Evolutionary conservation across 2,329 filamentous ascomycete species (phyloP), one percentile per base, ranked within the genome.

Genomic region (Alternaria viburni): DNA sequence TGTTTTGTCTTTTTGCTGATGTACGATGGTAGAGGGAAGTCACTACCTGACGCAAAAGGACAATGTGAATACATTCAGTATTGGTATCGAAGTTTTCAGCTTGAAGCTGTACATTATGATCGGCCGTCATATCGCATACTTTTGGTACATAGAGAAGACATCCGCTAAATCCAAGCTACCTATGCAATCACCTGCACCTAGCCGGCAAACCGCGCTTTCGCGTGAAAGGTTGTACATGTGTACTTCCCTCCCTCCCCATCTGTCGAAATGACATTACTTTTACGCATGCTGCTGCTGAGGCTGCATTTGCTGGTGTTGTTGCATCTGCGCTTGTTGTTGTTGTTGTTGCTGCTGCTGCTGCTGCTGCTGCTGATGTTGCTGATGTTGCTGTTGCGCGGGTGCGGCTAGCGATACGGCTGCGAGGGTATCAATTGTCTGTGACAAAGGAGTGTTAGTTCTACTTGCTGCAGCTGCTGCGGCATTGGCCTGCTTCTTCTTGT

Each of bases 401-500:
- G 28, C 58, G 3, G 15, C 43, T 23, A 67, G 57, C 11, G 64
- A 51, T 17, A 67, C 54, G 3, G 59, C 57, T 10, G 62, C 58
- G 12, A 63, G 11, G 6, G 36, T 59, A 17, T 65, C 58, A 23
- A 56, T 59, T 21, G 58, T 55, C 32, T 58, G 45, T 17, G 51
- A 54, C 23, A 65, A 26, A 17, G 54, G 46, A n/a, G 44, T 51
- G 11, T 62, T 52, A 36, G 56, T 44, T 28, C 26, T 59, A n/a
- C 30, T 59, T 23, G 43, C 49, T 44, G 45, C 54, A n/a, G 52
- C 46, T 6, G 30, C 58, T 0, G 51, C 61, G 10, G 46, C 54
- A 7, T 63, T 63, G 13, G 54, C 43, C 30, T 56, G 46, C 32
- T 59, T 36, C 44, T 59, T 67, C 47, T 67, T 67, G 17, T 67